Evolutionary conservation across 257 asterid genomes (phyloP), one percentile per base, ranked within the genome.

Genomic region (Oldenlandia corymbosa): DNA sequence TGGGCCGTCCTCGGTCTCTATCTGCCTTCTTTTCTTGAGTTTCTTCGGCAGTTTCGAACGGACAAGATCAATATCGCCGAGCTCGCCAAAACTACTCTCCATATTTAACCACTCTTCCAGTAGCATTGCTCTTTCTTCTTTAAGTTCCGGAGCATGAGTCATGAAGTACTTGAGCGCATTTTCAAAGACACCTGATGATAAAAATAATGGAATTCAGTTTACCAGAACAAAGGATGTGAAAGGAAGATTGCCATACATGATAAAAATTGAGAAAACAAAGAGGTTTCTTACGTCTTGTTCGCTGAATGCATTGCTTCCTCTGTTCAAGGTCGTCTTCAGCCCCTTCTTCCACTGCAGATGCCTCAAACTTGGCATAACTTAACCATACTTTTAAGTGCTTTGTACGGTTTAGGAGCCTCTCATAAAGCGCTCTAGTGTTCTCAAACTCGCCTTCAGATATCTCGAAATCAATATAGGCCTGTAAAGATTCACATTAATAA

Each of bases 371-470:
- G 43, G 97, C 97, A 81, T 77, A 93, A 70, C 99, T 93, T 23
- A 89, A 81, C 99, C 99, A 93, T 76, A 93, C 99, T 73, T 93
- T 93, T 81, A 90, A 76, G 74, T 93, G 99, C 39, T 93, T 90
- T 0, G 99, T 93, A 61, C 99, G 90, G 74, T 85, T 49, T 62
- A 93, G 75, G 61, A 93, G 97, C 83, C 95, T 81, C 81, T 90
- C 99, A 43, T 89, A 93, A 28, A 93, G 88, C 7, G 85, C 85
- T 76, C 97, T 87, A 2, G 99, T 83, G 71, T 88, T 83, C 66
- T 81, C 97, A 51, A 72, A 84, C 64, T 93, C 94, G n/a, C 80
- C 76, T 70, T 87, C 95, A 12, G 95, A 81, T 78, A 93, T 87
- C 77, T 90, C 99, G 42, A 93, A 93, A 79, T 93, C 99, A 5